Evolutionary conservation across 2,329 filamentous ascomycete species (phyloP), one percentile per base, ranked within the genome.

Genomic region (Alternaria sp.): DNA sequence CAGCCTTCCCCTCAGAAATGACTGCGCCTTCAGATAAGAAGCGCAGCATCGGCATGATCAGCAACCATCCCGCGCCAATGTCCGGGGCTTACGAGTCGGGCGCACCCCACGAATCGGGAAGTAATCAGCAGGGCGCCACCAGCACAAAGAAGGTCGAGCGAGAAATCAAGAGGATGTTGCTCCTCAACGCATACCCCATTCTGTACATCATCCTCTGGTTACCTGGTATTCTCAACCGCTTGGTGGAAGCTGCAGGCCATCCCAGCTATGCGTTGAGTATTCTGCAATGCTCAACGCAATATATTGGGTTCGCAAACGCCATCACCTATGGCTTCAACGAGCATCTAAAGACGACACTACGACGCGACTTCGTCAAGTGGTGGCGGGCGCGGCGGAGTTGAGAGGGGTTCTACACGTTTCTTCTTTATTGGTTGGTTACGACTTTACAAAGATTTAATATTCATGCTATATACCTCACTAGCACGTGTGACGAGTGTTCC

Each of bases 151-250:
- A 53, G n/a, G n/a, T 70, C 14, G 69, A 70, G 46, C 61, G 67
- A 10, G 71, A 75, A 30, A 66, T 75, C 26, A 69, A 66, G 58
- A 66, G 61, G 20, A 78, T 78, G 73, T 55, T 78, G 18, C 63
- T 78, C 1, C 62, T 79, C 5, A 79, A 78, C 53, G 74, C 75
- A 8, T 79, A 79, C 45, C 77, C 78, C 1, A 66, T 78, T 14
- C 62, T 74, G 2, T 79, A 79, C 59, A 68, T 79, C 30, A 64
- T 78, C 3, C 68, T 79, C 3, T 79, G 77, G 76, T 63, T 75
- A 6, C 77, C 77, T 0, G 77, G 76, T 9, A 78, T 78, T 10
- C 54, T 63, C 9, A 72, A 71, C 46, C 69, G 70, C 15, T 47
- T 74, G 6, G 64, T 66, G 2, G 71, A 73, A 47, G 68, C 61